Evolutionary conservation across 768 basidiomycete genomes (phyloP).

Genomic region (Infundibulicybe gibba): DNA sequence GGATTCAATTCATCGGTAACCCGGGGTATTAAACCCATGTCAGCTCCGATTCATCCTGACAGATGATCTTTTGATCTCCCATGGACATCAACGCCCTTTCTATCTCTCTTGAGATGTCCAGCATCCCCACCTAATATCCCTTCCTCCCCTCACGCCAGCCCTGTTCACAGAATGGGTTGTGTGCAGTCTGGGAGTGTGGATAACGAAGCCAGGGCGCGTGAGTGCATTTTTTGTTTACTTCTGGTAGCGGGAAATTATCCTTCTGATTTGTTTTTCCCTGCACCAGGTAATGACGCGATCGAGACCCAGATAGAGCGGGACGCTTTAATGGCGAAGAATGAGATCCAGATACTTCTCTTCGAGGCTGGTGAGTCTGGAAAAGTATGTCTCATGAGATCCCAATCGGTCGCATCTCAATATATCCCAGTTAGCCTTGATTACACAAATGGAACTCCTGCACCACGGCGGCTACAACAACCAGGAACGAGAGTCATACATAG

Average conservation of each 20-base stretch:
- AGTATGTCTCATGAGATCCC: neutral
- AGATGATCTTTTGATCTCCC: too few species aligned
- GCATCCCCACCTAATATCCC: too few species aligned
- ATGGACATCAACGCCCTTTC: too few species aligned
- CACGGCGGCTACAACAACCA: slow-evolving; percentile 85
- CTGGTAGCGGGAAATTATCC: neutral
- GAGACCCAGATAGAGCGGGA: neutral
- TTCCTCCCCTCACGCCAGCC: too few species aligned
- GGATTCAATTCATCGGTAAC: too few species aligned
- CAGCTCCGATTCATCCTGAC: too few species aligned
- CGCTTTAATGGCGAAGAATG: neutral
- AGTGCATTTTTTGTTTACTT: neutral
- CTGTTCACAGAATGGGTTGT: neutral
- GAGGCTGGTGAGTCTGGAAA: neutral
- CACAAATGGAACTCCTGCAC: slow-evolving; percentile 98
- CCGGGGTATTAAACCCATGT: too few species aligned
- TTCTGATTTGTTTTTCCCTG: neutral
- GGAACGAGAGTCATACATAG: slow-evolving; percentile 91
- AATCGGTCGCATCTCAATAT: neutral
- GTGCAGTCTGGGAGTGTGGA: neutral
- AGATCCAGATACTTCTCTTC: neutral
- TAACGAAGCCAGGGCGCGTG: neutral
- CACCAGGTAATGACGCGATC: neutral
- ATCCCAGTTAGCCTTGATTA: slow-evolving; percentile 79
- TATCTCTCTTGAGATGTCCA: too few species aligned